Conservation (phyloP, 2,329 filamentous ascomycete genomes). For the Ilyonectria robusta region DNA sequence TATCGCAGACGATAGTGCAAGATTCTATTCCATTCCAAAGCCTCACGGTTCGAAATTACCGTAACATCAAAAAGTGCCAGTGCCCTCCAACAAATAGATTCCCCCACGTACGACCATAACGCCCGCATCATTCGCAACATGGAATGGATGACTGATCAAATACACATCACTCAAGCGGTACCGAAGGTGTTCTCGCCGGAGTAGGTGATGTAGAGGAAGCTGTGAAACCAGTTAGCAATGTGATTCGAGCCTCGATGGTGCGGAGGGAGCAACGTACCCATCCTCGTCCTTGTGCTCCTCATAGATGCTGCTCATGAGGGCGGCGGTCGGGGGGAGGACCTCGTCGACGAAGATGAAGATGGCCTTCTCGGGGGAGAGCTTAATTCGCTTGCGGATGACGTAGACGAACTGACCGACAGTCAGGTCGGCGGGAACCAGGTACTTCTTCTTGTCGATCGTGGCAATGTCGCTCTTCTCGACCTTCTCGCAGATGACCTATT, state of each 20-base stretch:
- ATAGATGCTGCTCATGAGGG: conserved; percentile 99
- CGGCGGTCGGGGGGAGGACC: conserved; percentile 94
- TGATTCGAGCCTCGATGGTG: neutral
- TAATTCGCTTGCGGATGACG: conserved; percentile 99
- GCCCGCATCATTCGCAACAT: conserved; percentile 51
- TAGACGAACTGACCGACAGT: conserved; percentile 99
- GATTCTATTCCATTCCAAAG: conserved; percentile 43
- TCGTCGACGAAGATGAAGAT: conserved; percentile 99
- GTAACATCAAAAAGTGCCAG: conserved; percentile 46
- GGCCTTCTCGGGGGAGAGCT: conserved; percentile 99
- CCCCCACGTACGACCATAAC: conserved; percentile 53
- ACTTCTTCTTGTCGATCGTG: conserved; percentile 99
- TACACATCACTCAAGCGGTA: conserved; percentile 46
- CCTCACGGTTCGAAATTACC: conserved; percentile 38
- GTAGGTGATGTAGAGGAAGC: conserved; percentile 99
- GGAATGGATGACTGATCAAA: conserved; percentile 38
- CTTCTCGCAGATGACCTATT: conserved; percentile 98
- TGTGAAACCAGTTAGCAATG: conserved; percentile 54
- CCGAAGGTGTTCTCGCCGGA: conserved; percentile 99
- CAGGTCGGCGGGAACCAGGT: conserved; percentile 95
- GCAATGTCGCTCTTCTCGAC: conserved; percentile 99
- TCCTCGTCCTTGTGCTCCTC: conserved; percentile 96
- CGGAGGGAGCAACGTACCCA: conserved; percentile 63
- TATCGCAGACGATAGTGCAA: conserved; percentile 34
- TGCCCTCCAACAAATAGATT: conserved; percentile 45